phyloP scores from a whole-genome alignment of 371 early-diverging fungal species.

The Nematocida parisii region DNA sequence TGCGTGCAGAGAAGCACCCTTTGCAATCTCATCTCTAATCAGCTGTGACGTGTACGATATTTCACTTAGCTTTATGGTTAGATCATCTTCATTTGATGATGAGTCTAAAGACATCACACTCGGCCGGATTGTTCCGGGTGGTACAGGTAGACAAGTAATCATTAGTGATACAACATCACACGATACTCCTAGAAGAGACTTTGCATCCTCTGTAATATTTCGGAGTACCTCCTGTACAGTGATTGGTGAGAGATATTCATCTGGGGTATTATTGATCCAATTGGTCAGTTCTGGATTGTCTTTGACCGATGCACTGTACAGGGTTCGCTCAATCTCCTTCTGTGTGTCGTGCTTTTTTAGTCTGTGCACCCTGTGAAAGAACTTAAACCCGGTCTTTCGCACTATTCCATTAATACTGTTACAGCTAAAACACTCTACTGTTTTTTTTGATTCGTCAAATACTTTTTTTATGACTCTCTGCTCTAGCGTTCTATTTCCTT shows the following conservation, averaged over 20 bases:
- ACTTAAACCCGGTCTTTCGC: slow-evolving; percentile 86
- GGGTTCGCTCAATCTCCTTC: slow-evolving; percentile 30
- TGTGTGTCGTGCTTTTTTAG: slow-evolving; percentile 51
- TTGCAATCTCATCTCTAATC: slow-evolving; percentile 77
- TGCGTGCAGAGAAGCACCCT: slow-evolving; percentile 75
- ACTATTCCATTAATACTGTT: slow-evolving; percentile 77
- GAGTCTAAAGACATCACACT: slow-evolving; percentile 85
- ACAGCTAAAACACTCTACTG: slow-evolving; percentile 80
- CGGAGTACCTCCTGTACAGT: slow-evolving; percentile 1
- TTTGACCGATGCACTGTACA: slow-evolving; percentile 10
- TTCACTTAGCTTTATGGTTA: slow-evolving; percentile 93
- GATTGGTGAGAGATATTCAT: slow-evolving; percentile 44
- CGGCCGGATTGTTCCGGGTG: slow-evolving; percentile 92
- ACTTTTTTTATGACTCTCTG: slow-evolving; percentile 75
- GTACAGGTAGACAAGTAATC: slow-evolving; percentile 75
- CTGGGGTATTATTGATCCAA: slow-evolving; percentile 30
- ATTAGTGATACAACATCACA: slow-evolving; percentile 58
- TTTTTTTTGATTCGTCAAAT: slow-evolving; percentile 79
- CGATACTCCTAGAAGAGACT: slow-evolving; percentile 50
- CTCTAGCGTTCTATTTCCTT: slow-evolving; percentile 13
- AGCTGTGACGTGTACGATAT: slow-evolving; percentile 85
- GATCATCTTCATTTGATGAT: slow-evolving; percentile 90
- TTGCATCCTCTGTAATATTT: slow-evolving; percentile 71
- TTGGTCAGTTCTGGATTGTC: slow-evolving; percentile 30
- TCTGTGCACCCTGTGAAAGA: slow-evolving; percentile 82